phyloP scores from a whole-genome alignment of 2,329 filamentous ascomycete species.

The Talaromyces islandicus region DNA sequence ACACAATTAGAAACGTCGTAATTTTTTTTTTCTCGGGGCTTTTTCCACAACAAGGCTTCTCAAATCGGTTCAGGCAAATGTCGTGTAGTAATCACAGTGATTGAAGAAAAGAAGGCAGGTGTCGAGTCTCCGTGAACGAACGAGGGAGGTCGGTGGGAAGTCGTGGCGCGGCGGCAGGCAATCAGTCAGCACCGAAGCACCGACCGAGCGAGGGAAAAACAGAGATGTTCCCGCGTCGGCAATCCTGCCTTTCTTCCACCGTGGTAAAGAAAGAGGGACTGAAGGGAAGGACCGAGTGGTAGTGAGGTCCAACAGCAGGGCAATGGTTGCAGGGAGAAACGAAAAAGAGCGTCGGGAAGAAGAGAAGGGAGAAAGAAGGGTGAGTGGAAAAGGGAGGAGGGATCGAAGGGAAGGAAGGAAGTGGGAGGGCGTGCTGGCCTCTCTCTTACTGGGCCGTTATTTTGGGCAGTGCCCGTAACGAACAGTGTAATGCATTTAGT shows the following conservation, averaged over 20 bases:
- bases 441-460: conserved; percentile 20
- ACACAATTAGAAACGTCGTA: background rate
- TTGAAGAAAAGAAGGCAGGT: conserved; percentile 5
- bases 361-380: conserved; percentile 20
- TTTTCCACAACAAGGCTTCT: background rate
- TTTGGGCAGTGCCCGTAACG: conserved; percentile 19
- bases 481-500: background rate
- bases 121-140: conserved; percentile 24
- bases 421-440: background rate
- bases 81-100: background rate
- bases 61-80: background rate
- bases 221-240: background rate
- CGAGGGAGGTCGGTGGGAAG: conserved; percentile 18
- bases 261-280: conserved; percentile 14
- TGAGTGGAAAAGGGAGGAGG: conserved; percentile 17
- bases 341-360: conserved; percentile 13
- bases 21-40: background rate
- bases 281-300: conserved; percentile 12
- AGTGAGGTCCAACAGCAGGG: conserved; percentile 6
- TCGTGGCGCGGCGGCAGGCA: conserved; percentile 12
- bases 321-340: conserved; percentile 13
- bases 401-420: conserved; percentile 12
- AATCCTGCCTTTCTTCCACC: conserved; percentile 1
- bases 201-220: background rate
- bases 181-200: background rate